Conservation (phyloP, 306 rosid genomes). For the Prunus padus region DNA sequence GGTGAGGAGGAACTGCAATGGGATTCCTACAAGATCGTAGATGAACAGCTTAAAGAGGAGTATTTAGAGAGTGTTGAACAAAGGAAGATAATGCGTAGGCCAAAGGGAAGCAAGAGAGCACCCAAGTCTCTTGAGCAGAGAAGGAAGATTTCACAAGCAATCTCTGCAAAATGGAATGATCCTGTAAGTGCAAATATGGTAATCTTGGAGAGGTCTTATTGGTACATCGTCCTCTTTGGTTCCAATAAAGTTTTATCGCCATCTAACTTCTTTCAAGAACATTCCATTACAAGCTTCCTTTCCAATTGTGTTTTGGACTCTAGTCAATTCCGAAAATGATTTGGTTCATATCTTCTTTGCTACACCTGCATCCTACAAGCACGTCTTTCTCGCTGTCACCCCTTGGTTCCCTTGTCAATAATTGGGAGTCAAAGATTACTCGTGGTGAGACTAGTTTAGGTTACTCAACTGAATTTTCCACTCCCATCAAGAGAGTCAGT, state of each 20-base stretch:
- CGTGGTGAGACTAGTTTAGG: no score
- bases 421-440: no score
- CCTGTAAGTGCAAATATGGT: conserved; percentile 56
- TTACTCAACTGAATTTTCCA: conserved; percentile 1
- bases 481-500: not conserved
- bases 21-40: conserved; percentile 65
- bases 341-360: not conserved
- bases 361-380: not conserved
- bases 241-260: not conserved
- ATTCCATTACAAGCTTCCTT: no score
- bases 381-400: no score
- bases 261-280: not conserved
- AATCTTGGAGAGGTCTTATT: conserved; percentile 21
- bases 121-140: conserved; percentile 89
- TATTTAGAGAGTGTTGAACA: conserved; percentile 60
- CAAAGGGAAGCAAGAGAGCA: conserved; percentile 60
- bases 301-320: no score
- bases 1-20: conserved; percentile 81
- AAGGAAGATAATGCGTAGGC: conserved; percentile 47
- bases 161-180: conserved; percentile 89
- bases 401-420: no score
- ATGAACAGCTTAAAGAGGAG: conserved; percentile 58
- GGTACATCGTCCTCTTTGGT: not conserved
- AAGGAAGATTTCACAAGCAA: conserved; percentile 85
- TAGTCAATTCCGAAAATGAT: not conserved